These are phyloP conservation scores for Nitzschia sp. DNA, from an alignment of 108 stramenopile species.

Conservation along the genomic window DNA sequence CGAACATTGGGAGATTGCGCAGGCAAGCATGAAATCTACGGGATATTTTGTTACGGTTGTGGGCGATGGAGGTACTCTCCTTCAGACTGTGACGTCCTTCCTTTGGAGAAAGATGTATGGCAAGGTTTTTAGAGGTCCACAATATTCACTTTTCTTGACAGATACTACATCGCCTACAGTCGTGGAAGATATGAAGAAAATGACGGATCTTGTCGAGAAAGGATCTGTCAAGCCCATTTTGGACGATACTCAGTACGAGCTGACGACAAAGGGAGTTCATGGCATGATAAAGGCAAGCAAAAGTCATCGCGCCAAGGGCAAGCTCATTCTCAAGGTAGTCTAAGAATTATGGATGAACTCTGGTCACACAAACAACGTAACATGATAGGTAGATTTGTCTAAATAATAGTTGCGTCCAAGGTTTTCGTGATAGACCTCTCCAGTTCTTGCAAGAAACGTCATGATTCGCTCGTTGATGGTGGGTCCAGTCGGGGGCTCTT, in stretches of 20 bases:
- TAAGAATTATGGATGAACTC: too few relatives aligned
- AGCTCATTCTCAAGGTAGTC: conserved; percentile 19
- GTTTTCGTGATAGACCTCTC: too few relatives aligned
- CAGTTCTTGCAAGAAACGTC: too few relatives aligned
- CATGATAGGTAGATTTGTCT: too few relatives aligned
- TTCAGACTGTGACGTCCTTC: not conserved
- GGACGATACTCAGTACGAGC: conserved; percentile 8
- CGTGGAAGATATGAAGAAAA: conserved; percentile 11
- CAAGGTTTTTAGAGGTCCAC: not conserved
- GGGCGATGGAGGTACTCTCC: conserved; percentile 4
- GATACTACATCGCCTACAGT: not conserved
- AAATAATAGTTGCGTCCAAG: too few relatives aligned
- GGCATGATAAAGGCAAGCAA: conserved; percentile 22
- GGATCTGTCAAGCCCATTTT: conserved; percentile 22
- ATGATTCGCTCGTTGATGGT: too few relatives aligned
- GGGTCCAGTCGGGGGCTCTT: too few relatives aligned
- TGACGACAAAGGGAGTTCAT: conserved; percentile 7
- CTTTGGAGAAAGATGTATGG: not conserved
- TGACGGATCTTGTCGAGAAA: conserved; percentile 19
- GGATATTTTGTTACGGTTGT: conserved; percentile 16
- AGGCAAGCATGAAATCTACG: conserved; percentile 3
- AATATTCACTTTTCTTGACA: not conserved
- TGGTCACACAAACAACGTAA: too few relatives aligned
- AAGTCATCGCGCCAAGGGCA: conserved; percentile 20
- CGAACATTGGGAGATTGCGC: conserved; percentile 20